phyloP scores from a whole-genome alignment of 306 rosid species.

The Fragaria iinumae region DNA sequence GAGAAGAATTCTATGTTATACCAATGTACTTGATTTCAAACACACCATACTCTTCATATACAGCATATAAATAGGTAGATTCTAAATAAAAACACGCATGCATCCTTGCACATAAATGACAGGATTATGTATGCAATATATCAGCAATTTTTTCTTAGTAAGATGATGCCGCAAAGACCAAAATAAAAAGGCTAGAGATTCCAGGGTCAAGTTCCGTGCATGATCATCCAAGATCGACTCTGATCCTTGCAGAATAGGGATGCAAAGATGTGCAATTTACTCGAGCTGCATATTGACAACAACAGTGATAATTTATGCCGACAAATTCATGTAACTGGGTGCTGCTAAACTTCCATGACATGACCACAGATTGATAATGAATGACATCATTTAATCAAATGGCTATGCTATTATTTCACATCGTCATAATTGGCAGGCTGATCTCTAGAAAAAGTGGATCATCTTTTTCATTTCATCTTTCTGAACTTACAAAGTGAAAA shows the following conservation, averaged over 20 bases:
- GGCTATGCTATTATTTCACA: neutral
- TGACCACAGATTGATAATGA: slow-evolving; percentile 5
- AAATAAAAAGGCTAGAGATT: neutral
- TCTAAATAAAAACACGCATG: neutral
- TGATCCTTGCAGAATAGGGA: slow-evolving; percentile 6
- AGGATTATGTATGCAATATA: neutral
- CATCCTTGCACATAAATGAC: neutral
- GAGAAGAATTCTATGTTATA: neutral
- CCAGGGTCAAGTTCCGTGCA: slow-evolving; percentile 1
- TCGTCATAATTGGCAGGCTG: slow-evolving; percentile 14
- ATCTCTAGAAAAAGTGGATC: neutral
- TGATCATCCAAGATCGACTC: neutral
- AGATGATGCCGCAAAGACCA: neutral
- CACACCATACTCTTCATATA: neutral
- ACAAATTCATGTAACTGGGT: neutral
- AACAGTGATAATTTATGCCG: neutral
- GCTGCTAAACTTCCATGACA: neutral
- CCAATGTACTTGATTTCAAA: neutral
- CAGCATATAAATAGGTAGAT: neutral
- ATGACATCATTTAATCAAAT: slow-evolving; percentile 14
- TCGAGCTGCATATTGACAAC: slow-evolving; percentile 2
- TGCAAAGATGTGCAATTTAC: neutral
- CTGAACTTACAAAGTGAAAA: neutral
- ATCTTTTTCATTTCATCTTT: neutral
- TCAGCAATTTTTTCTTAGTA: neutral